Percentiles rank a stretch among this genome's conserved stretches.
These are phyloP conservation scores for Myriosclerotinia duriaeana DNA, from an alignment of 2,329 filamentous ascomycete genomes.

Conservation along the genomic window DNA sequence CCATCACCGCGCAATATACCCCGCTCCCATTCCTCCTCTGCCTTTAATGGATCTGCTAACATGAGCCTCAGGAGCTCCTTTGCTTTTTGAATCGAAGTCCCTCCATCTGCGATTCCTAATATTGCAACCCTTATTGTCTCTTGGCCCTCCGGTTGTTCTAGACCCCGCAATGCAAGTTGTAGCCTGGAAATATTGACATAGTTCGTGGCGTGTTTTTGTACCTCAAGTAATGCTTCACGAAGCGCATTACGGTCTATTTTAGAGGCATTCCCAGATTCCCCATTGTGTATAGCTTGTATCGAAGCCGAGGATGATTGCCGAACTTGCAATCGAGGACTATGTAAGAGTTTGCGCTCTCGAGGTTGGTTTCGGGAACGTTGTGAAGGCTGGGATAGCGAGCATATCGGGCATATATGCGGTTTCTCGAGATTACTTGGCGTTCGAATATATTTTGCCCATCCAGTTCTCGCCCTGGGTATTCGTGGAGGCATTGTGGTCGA, in stretches of 20 bases:
- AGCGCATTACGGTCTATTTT: slow-evolving; percentile 31
- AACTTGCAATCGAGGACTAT: slow-evolving; percentile 21
- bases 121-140: slow-evolving; percentile 61
- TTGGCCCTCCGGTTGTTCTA: slow-evolving; percentile 55
- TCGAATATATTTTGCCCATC: slow-evolving; percentile 25
- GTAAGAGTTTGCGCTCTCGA: slow-evolving; percentile 21
- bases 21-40: slow-evolving; percentile 65
- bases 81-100: slow-evolving; percentile 49
- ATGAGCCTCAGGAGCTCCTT: slow-evolving; percentile 67
- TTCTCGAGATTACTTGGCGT: slow-evolving; percentile 22
- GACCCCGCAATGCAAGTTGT: slow-evolving; percentile 67
- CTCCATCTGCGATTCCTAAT: slow-evolving; percentile 47
- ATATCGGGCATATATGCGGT: slow-evolving; percentile 35
- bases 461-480: slow-evolving; percentile 33
- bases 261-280: not conserved
- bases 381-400: slow-evolving; percentile 28
- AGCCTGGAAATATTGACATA: slow-evolving; percentile 68
- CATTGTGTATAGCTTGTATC: slow-evolving; percentile 9
- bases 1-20: slow-evolving; percentile 49
- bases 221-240: slow-evolving; percentile 51
- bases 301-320: slow-evolving; percentile 26
- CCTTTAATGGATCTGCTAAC: slow-evolving; percentile 66
- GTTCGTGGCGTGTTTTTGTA: slow-evolving; percentile 60
- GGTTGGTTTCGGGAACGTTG: slow-evolving; percentile 20
- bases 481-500: slow-evolving; percentile 40